These are phyloP conservation scores for Hemerocallis citrina DNA, from an alignment of 106 monocot species.

Conservation along the genomic window DNA sequence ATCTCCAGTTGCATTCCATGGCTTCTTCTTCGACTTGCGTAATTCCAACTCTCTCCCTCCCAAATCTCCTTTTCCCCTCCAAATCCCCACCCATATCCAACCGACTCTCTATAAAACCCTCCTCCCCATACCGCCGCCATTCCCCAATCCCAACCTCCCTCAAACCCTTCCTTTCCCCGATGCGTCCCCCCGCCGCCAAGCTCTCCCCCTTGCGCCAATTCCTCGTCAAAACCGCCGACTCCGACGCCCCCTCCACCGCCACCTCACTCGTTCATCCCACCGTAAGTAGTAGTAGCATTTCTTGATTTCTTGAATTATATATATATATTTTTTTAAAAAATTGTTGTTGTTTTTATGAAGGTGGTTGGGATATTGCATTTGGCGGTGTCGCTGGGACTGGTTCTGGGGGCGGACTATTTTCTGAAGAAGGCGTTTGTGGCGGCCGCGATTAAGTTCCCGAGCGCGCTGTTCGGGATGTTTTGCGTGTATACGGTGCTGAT, in stretches of 20 bases:
- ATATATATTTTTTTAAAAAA: neutral
- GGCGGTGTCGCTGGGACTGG: slow-evolving; percentile 56
- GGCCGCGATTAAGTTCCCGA: slow-evolving; percentile 89
- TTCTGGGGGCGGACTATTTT: slow-evolving; percentile 66
- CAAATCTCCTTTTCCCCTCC: neutral
- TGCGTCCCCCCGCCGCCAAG: neutral
- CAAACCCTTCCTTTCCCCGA: neutral
- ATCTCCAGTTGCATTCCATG: too few species aligned
- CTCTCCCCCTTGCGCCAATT: slow-evolving; percentile 1
- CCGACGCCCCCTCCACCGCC: slow-evolving; percentile 17
- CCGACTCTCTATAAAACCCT: neutral
- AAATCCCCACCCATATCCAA: neutral
- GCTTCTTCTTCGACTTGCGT: neutral
- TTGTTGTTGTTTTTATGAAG: slow-evolving; percentile 27
- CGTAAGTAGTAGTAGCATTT: slow-evolving; percentile 12
- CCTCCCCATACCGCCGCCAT: too few species aligned
- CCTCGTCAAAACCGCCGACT: slow-evolving; percentile 14
- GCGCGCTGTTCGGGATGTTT: slow-evolving; percentile 95
- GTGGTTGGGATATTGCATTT: slow-evolving; percentile 55
- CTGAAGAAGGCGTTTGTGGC: slow-evolving; percentile 62
- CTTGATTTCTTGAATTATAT: too few species aligned
- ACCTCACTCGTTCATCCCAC: slow-evolving; percentile 6
- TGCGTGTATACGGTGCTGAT: slow-evolving; percentile 73
- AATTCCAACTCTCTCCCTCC: neutral
- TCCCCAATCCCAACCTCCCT: slow-evolving; percentile 1